Base-by-base conservation (phyloP, 495 filamentous ascomycete species). In the Podospora pseudoanserina region DNA sequence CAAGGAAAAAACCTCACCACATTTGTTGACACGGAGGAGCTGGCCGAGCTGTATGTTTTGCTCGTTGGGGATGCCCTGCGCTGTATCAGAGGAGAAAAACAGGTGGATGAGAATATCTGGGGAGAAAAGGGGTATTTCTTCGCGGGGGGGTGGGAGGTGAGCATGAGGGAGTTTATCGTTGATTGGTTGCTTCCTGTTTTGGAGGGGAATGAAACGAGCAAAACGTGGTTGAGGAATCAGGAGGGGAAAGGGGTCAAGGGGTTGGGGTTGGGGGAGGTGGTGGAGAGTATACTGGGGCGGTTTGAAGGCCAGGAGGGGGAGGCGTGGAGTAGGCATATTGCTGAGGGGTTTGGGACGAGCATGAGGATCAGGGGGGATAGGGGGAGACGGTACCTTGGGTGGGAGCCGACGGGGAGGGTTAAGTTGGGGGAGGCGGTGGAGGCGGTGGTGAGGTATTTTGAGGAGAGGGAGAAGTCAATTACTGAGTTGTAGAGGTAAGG, bases 301-400 rank as follows among this genome's bases (percentile, higher is more conserved):
- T 16, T 61, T n/a, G 54, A 18, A 4, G 19, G 54, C n/a, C 26
- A 30, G 49, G 32, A n/a, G 5, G 66, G 39, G 20, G 49, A 58
- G 4, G 15, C 65, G 28, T 71, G 63, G 57, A 65, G 66, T 59
- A 20, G 57, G 16, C 66, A 68, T 16, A 71, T 71, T 62, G 65
- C 69, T 2, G 65, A 71, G 56, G 69, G 69, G 39, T 71, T 71
- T 59, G 69, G 69, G 27, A 65, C 44, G 2, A 39, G 54, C 0
- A 66, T 68, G 69, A 64, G 63, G 44, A 30, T 68, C 1, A 63
- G 69, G 56, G 44, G 49, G 4, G 39, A 26, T 20, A 56, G 69
- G 34, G 66, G 19, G 39, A 65, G 66, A 59, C 57, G 59, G 49
- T 55, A 57, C 7, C 30, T 66, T 4, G 49, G 64, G 5, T 66